Conservation (phyloP, 2,329 filamentous ascomycete genomes). For the Fusarium sterilihyphosum region DNA sequence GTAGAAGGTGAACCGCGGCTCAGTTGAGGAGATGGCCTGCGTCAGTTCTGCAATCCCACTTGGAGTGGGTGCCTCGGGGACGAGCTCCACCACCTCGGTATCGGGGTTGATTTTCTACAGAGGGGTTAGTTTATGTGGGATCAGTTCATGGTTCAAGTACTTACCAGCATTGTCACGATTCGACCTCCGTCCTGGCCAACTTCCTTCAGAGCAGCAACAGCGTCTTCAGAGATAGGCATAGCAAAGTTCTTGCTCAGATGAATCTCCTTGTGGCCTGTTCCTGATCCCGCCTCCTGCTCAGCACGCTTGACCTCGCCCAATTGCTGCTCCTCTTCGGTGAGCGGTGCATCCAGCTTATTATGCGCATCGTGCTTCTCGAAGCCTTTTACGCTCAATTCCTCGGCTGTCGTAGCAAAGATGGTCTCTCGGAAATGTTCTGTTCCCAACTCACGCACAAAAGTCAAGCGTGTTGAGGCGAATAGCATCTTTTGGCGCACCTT, state of each 20-base stretch:
- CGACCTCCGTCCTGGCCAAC: conserved; percentile 63
- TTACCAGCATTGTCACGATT: conserved; percentile 72
- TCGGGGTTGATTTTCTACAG: conserved; percentile 75
- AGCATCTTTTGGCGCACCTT: conserved; percentile 89
- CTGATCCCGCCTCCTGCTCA: conserved; percentile 77
- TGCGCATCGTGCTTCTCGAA: conserved; percentile 80
- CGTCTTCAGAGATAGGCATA: conserved; percentile 70
- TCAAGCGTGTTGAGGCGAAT: conserved; percentile 80
- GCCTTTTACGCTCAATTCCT: conserved; percentile 74
- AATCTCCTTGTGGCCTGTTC: conserved; percentile 69
- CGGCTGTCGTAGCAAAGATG: conserved; percentile 75
- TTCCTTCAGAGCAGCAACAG: conserved; percentile 69
- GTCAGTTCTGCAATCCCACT: conserved; percentile 68
- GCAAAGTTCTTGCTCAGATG: conserved; percentile 66
- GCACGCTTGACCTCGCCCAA: conserved; percentile 78
- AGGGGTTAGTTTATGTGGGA: conserved; percentile 3
- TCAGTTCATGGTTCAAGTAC: conserved; percentile 39
- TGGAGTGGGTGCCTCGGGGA: conserved; percentile 60
- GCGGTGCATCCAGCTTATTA: conserved; percentile 69
- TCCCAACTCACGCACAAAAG: conserved; percentile 79
- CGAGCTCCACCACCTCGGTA: conserved; percentile 75
- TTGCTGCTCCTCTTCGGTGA: conserved; percentile 81
- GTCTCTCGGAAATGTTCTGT: conserved; percentile 82
- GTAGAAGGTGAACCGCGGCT: conserved; percentile 84
- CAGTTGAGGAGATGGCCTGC: conserved; percentile 68